Evolutionary conservation across 805 yeast species (phyloP).

Genomic region (Pichia gijzeniarum): DNA sequence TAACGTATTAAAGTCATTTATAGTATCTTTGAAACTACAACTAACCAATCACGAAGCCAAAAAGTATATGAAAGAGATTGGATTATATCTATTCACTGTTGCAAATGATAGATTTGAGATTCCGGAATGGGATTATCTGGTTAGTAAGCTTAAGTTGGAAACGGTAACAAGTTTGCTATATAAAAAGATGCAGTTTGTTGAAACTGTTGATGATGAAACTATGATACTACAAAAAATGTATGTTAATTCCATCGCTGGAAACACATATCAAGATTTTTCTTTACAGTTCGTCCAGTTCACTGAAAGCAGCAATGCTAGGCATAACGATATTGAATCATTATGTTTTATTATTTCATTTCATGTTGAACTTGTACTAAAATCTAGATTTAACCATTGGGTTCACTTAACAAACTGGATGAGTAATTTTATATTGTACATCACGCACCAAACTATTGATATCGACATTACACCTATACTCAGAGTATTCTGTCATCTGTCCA

Average conservation of each 20-base stretch:
- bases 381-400: constrained; percentile 20
- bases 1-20: constrained; percentile 4
- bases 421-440: constrained; percentile 8
- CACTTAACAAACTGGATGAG: constrained; percentile 24
- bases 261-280: constrained; percentile 11
- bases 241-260: constrained; percentile 15
- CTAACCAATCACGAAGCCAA: constrained; percentile 4
- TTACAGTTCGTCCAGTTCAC: constrained; percentile 15
- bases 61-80: constrained; percentile 17
- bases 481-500: constrained; percentile 14
- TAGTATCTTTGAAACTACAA: neutral
- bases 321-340: constrained; percentile 5
- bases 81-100: constrained; percentile 24
- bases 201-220: constrained; percentile 18
- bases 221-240: constrained; percentile 20
- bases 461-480: constrained; percentile 19
- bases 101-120: constrained; percentile 14
- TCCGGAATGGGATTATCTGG: constrained; percentile 19
- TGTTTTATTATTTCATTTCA: constrained; percentile 18
- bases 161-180: constrained; percentile 13
- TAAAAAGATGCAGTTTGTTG: constrained; percentile 22
- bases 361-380: constrained; percentile 6
- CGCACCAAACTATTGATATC: constrained; percentile 10
- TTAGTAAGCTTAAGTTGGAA: constrained; percentile 10
- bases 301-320: neutral